phyloP scores from a whole-genome alignment of 2,329 filamentous ascomycete species.

The Monilinia vaccinii-corymbosi region DNA sequence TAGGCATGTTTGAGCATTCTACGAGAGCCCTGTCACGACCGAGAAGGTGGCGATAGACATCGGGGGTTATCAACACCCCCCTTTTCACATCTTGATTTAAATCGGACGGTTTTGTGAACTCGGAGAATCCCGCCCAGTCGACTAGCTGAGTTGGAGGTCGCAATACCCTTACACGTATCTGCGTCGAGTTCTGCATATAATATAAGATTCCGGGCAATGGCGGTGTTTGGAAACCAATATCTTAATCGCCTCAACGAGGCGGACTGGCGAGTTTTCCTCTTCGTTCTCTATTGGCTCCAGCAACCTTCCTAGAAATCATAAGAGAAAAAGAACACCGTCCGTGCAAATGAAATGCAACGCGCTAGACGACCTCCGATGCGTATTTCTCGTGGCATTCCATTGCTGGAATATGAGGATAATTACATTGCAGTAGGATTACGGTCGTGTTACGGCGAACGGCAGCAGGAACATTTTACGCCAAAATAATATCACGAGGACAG shows the following conservation, averaged over 20 bases:
- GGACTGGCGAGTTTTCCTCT: conserved; percentile 3
- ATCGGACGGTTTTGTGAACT: background rate
- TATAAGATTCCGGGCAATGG: background rate
- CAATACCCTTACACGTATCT: conserved; percentile 3
- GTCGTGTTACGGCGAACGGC: conserved; percentile 7
- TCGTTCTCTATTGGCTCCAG: conserved; percentile 3
- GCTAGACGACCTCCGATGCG: background rate
- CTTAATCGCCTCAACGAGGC: conserved; percentile 6
- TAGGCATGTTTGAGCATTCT: background rate
- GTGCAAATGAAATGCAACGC: conserved; percentile 6
- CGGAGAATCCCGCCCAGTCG: background rate
- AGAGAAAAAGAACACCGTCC: conserved; percentile 2
- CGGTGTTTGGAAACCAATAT: conserved; percentile 7
- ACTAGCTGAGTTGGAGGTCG: background rate
- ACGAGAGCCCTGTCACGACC: background rate
- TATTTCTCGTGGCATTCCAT: conserved; percentile 10
- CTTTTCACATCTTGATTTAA: background rate
- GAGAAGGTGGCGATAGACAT: conserved; percentile 2
- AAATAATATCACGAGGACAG: conserved; percentile 7
- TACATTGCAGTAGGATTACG: conserved; percentile 2
- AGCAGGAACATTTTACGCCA: conserved; percentile 7
- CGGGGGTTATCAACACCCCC: background rate
- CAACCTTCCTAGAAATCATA: background rate
- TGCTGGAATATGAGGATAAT: conserved; percentile 5
- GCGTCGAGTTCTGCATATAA: conserved; percentile 1